Conservation (phyloP, 768 basidiomycete species). For the Hortiboletus flavorubellus region DNA sequence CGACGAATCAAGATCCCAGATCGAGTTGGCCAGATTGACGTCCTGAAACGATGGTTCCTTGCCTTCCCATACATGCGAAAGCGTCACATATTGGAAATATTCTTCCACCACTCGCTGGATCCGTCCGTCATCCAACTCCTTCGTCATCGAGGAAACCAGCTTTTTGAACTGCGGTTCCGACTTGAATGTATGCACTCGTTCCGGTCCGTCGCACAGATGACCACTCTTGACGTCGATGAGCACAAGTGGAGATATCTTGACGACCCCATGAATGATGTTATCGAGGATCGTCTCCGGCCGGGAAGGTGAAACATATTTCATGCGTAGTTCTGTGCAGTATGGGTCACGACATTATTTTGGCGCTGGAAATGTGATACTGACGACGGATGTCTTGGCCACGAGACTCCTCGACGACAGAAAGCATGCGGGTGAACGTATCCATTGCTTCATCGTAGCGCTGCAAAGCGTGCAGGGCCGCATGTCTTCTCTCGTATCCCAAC, state of each 20-base stretch:
- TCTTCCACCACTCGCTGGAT: background rate
- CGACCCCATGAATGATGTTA: background rate
- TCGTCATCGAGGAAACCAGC: constrained; percentile 7
- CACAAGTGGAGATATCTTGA: background rate
- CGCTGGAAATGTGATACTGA: background rate
- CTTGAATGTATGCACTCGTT: background rate
- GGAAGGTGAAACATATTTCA: background rate
- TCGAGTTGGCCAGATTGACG: background rate
- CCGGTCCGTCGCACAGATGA: background rate
- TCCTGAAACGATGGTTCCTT: constrained; percentile 11
- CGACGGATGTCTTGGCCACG: background rate
- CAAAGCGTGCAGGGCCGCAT: constrained; percentile 1
- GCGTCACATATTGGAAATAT: constrained; percentile 10
- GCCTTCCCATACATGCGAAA: constrained; percentile 15
- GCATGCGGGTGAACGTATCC: background rate
- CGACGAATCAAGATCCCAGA: constrained; percentile 6
- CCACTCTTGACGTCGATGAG: constrained; percentile 1
- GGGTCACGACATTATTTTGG: background rate
- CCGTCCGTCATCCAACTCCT: background rate
- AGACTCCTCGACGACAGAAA: background rate
- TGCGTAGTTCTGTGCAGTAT: background rate
- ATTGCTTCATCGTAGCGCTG: background rate
- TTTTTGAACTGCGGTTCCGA: background rate
- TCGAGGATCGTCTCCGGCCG: background rate
- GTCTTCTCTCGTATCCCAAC: constrained; percentile 1